Conservation (phyloP, 2,329 filamentous ascomycete genomes). For the Scopulariopsis brevicaulis region DNA sequence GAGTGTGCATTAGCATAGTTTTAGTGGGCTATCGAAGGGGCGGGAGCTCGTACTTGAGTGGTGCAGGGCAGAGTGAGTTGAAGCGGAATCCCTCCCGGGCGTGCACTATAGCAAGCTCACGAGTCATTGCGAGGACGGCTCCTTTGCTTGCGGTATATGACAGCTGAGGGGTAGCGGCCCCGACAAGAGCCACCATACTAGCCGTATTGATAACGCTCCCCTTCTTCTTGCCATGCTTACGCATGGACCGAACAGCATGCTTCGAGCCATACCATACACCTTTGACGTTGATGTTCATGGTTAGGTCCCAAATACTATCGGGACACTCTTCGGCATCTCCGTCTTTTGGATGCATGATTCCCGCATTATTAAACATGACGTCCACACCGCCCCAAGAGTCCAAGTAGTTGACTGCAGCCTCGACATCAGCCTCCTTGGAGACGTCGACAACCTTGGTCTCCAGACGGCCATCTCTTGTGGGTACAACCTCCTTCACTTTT, state of each 20-base stretch:
- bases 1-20: slow-evolving; percentile 16
- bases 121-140: slow-evolving; percentile 61
- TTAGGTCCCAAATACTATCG: slow-evolving; percentile 68
- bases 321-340: slow-evolving; percentile 55
- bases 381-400: slow-evolving; percentile 63
- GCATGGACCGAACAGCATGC: slow-evolving; percentile 57
- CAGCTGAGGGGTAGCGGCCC: slow-evolving; percentile 59
- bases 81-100: slow-evolving; percentile 65
- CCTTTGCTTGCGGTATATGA: slow-evolving; percentile 71
- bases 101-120: slow-evolving; percentile 65
- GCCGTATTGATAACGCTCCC: slow-evolving; percentile 67
- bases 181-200: slow-evolving; percentile 61
- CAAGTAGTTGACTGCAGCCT: slow-evolving; percentile 46
- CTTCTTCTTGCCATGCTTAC: slow-evolving; percentile 53
- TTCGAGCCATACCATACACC: slow-evolving; percentile 70
- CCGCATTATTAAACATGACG: slow-evolving; percentile 71
- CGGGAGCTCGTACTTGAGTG: slow-evolving; percentile 24
- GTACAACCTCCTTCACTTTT: slow-evolving; percentile 48
- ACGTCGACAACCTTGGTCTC: slow-evolving; percentile 50
- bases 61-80: slow-evolving; percentile 64
- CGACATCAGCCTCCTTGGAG: slow-evolving; percentile 54
- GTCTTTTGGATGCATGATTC: slow-evolving; percentile 64
- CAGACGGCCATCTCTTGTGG: slow-evolving; percentile 31
- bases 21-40: slow-evolving; percentile 37
- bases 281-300: slow-evolving; percentile 68